A percentile compares a stretch with the other conserved stretches of the same genome.
These are phyloP conservation scores for Fusarium stilboides DNA, from an alignment of 2,329 filamentous ascomycete species.

Conservation along the genomic window DNA sequence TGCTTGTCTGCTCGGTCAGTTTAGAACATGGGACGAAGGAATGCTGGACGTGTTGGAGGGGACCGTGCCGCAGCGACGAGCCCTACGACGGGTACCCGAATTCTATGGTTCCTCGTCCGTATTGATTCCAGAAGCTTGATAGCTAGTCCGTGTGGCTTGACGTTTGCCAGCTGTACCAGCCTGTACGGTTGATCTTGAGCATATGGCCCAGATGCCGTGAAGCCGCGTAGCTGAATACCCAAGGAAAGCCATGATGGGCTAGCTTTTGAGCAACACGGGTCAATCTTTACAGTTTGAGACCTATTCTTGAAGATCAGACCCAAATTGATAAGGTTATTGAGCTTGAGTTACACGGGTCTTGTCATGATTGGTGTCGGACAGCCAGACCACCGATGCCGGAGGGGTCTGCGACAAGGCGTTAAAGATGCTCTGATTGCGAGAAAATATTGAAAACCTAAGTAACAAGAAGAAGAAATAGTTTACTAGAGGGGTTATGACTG, in stretches of 20 bases:
- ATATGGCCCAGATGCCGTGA: constrained; percentile 2
- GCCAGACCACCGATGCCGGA: constrained; percentile 24
- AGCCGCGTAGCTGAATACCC: neutral
- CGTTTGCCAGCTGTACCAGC: constrained; percentile 14
- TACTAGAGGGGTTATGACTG: neutral
- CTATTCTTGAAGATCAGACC: neutral
- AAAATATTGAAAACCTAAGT: neutral
- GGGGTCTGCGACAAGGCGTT: neutral
- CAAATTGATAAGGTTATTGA: neutral
- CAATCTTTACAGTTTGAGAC: neutral
- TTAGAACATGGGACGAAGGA: constrained; percentile 40
- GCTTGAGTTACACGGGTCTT: constrained; percentile 5
- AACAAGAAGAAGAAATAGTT: neutral
- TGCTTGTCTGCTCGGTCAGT: constrained; percentile 40
- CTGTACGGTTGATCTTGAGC: neutral
- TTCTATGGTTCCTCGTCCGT: constrained; percentile 20
- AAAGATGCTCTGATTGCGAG: neutral
- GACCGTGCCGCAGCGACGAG: constrained; percentile 38
- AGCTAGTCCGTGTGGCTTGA: constrained; percentile 37
- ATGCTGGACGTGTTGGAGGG: constrained; percentile 38
- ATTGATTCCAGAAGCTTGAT: constrained; percentile 28
- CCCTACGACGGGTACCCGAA: constrained; percentile 39
- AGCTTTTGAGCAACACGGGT: neutral
- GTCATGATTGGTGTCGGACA: constrained; percentile 4
- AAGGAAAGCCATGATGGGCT: constrained; percentile 11